Percentiles rank a stretch among this genome's conserved stretches.
These are phyloP conservation scores for Gossypium bickii DNA, from an alignment of 345 rosid genomes.

Conservation along the genomic window DNA sequence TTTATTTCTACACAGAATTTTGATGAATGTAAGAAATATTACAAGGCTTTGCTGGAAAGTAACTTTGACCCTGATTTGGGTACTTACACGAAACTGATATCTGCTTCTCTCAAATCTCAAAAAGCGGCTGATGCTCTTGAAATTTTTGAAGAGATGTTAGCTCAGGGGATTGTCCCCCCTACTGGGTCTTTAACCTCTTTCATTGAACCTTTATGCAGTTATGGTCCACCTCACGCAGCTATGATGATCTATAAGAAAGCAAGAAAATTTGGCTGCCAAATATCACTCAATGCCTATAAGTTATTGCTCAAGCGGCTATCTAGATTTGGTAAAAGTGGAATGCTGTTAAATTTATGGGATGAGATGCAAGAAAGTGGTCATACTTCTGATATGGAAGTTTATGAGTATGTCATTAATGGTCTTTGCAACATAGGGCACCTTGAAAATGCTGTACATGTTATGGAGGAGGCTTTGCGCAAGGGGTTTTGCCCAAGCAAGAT, in stretches of 20 bases:
- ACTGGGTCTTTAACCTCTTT: constrained; percentile 62
- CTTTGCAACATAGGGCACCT: constrained; percentile 89
- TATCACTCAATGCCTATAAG: constrained; percentile 72
- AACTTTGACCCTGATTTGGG: constrained; percentile 53
- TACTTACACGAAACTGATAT: constrained; percentile 57
- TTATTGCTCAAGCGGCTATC: constrained; percentile 71
- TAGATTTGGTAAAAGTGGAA: constrained; percentile 89
- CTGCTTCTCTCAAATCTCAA: constrained; percentile 57
- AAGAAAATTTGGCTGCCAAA: constrained; percentile 58
- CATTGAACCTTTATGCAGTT: constrained; percentile 63
- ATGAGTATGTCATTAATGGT: constrained; percentile 70
- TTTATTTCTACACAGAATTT: constrained; percentile 45
- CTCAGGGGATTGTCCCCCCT: constrained; percentile 49
- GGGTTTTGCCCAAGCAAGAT: constrained; percentile 85
- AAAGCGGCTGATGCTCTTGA: constrained; percentile 89
- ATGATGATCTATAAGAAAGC: constrained; percentile 68
- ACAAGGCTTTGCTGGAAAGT: constrained; percentile 43
- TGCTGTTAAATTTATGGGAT: constrained; percentile 72
- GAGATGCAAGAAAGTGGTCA: constrained; percentile 83
- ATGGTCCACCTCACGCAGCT: constrained; percentile 92
- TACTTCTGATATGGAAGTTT: constrained; percentile 62
- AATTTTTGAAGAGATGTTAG: constrained; percentile 75
- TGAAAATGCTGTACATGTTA: constrained; percentile 78
- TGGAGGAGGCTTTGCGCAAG: constrained; percentile 73
- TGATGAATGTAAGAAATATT: constrained; percentile 54